These are phyloP conservation scores for Asterella californica DNA, from an alignment of 225 moss, liverwort and hornwort genomes.

Conservation along the genomic window DNA sequence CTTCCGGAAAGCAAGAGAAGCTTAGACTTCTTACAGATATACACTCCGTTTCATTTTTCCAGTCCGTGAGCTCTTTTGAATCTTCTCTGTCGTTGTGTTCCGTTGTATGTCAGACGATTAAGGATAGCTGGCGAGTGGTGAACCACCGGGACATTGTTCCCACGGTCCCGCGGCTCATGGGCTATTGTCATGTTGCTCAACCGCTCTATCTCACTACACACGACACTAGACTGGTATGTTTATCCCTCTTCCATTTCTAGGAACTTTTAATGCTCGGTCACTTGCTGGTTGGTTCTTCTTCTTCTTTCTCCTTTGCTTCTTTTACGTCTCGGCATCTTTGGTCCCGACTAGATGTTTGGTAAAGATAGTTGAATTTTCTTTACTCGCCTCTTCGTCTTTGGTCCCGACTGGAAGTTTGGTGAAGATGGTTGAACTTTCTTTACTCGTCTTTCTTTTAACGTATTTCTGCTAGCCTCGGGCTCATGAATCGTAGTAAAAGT, in stretches of 20 bases:
- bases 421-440: not conserved
- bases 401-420: not conserved
- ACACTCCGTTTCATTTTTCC: not conserved
- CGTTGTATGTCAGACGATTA: slow-evolving; percentile 50
- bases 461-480: not conserved
- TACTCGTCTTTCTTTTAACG: not conserved
- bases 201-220: slow-evolving; percentile 63
- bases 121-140: slow-evolving; percentile 82
- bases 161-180: slow-evolving; percentile 88
- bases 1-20: not conserved
- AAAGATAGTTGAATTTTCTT: not conserved
- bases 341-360: too few relatives aligned
- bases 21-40: not conserved
- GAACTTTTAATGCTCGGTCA: not conserved
- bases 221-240: slow-evolving; percentile 19
- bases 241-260: not conserved
- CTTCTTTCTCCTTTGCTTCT: too few relatives aligned
- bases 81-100: not conserved
- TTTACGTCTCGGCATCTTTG: too few relatives aligned
- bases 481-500: too few relatives aligned
- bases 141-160: slow-evolving; percentile 91
- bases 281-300: too few relatives aligned
- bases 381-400: not conserved
- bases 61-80: not conserved
- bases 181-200: slow-evolving; percentile 87